These are phyloP conservation scores for Saccharomycopsis malanga DNA, from an alignment of 805 yeast species.

Conservation along the genomic window DNA sequence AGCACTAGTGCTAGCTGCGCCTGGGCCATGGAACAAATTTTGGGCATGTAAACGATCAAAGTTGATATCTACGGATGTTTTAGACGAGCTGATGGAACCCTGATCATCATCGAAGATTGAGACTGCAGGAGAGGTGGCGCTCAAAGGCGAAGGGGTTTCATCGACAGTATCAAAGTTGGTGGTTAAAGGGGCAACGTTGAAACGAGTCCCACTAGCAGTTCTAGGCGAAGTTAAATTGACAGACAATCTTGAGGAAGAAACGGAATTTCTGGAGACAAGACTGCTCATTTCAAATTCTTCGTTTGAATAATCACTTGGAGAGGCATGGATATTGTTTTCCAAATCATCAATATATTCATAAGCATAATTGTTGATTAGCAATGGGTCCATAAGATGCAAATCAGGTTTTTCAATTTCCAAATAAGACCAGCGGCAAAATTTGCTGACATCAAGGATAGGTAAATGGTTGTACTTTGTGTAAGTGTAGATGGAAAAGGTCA, in stretches of 20 bases:
- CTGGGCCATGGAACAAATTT: background rate
- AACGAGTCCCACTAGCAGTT: background rate
- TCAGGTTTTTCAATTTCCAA: slow-evolving; percentile 30
- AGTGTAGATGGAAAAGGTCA: slow-evolving; percentile 50
- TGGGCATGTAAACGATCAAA: slow-evolving; percentile 1
- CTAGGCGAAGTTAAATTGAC: background rate
- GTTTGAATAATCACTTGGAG: slow-evolving; percentile 5
- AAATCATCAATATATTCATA: slow-evolving; percentile 11
- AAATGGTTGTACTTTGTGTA: slow-evolving; percentile 60
- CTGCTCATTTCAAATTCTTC: slow-evolving; percentile 20
- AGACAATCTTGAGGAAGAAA: slow-evolving; percentile 14
- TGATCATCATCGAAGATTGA: slow-evolving; percentile 8
- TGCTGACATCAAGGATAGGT: slow-evolving; percentile 48
- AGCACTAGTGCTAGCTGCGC: too few species aligned
- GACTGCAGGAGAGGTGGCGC: slow-evolving; percentile 5
- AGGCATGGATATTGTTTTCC: slow-evolving; percentile 6
- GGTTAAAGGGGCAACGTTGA: background rate
- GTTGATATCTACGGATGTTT: slow-evolving; percentile 10
- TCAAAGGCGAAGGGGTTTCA: background rate
- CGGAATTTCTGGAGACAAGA: slow-evolving; percentile 16
- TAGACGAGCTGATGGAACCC: slow-evolving; percentile 7
- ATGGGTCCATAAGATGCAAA: slow-evolving; percentile 18
- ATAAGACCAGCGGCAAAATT: slow-evolving; percentile 69
- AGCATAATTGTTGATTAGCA: slow-evolving; percentile 2
- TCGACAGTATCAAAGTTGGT: background rate